These are phyloP conservation scores for Alternaria sp. DNA, from an alignment of 2,329 filamentous ascomycete species.

Conservation along the genomic window DNA sequence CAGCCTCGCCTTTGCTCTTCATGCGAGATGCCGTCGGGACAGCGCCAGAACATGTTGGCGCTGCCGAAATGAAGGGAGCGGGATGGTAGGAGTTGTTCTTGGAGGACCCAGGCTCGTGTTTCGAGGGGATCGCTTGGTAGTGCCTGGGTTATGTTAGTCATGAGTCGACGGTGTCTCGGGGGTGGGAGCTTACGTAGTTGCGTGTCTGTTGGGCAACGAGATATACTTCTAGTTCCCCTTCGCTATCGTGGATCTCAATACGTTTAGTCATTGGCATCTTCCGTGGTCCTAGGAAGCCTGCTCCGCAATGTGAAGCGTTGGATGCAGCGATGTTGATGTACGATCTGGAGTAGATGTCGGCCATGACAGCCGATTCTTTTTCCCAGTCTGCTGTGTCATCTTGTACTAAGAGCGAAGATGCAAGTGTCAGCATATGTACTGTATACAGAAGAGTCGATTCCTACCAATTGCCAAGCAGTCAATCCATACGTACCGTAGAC, in stretches of 20 bases:
- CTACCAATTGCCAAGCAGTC: constrained; percentile 4
- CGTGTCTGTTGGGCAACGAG: not conserved
- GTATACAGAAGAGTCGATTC: not conserved
- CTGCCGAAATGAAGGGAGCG: not conserved
- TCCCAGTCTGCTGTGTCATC: constrained; percentile 13
- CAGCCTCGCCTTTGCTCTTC: not conserved
- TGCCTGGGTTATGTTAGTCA: not conserved
- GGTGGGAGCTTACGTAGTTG: not conserved
- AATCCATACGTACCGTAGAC: constrained; percentile 7
- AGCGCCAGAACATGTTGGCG: not conserved
- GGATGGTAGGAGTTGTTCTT: not conserved
- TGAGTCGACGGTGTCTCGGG: too few species aligned
- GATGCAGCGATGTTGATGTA: constrained; percentile 4
- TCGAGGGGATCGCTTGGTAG: not conserved
- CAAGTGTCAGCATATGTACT: not conserved
- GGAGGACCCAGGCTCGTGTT: not conserved
- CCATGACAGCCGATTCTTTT: constrained; percentile 9
- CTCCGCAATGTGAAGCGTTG: constrained; percentile 4
- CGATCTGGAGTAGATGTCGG: constrained; percentile 3
- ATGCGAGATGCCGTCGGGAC: not conserved
- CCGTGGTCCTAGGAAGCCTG: constrained; percentile 6
- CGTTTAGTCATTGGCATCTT: not conserved
- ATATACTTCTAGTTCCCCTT: not conserved
- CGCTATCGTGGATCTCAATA: not conserved
- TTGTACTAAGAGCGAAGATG: not conserved